Percentiles rank a stretch among this genome's conserved stretches.
phyloP scores from a whole-genome alignment of 2,329 filamentous ascomycete species.

The Neobulgaria alba region DNA sequence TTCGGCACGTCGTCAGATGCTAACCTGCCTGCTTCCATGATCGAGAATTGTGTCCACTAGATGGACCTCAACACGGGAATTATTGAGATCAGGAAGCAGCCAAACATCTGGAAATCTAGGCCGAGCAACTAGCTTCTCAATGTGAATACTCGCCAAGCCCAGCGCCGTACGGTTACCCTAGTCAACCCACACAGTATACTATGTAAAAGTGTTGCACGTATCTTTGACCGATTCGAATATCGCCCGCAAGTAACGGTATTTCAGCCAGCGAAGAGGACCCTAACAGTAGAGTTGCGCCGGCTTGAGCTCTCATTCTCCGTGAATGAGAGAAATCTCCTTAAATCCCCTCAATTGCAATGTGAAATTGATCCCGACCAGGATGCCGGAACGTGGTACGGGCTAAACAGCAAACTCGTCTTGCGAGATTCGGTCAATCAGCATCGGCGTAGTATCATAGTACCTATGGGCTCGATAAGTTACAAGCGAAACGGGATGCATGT shows the following conservation, averaged over 20 bases:
- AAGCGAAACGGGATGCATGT: slow-evolving; percentile 34
- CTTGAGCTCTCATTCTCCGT: slow-evolving; percentile 47
- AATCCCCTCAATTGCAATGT: slow-evolving; percentile 40
- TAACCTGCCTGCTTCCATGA: slow-evolving; percentile 43
- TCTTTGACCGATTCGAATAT: slow-evolving; percentile 44
- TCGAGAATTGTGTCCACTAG: slow-evolving; percentile 49
- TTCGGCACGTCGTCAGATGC: slow-evolving; percentile 26
- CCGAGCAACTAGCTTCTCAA: slow-evolving; percentile 34
- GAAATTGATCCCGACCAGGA: slow-evolving; percentile 51
- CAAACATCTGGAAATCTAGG: slow-evolving; percentile 33
- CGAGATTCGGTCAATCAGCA: slow-evolving; percentile 28
- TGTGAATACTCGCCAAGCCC: slow-evolving; percentile 21
- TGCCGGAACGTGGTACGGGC: slow-evolving; percentile 50
- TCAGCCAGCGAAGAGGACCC: slow-evolving; percentile 30
- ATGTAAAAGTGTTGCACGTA: slow-evolving; percentile 31
- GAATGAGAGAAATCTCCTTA: slow-evolving; percentile 34
- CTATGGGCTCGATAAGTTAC: slow-evolving; percentile 34
- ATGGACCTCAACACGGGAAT: slow-evolving; percentile 37
- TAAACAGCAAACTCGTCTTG: slow-evolving; percentile 49
- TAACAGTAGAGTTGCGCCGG: slow-evolving; percentile 42
- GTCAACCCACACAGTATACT: slow-evolving; percentile 41
- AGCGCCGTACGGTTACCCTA: slow-evolving; percentile 26
- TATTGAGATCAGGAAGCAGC: slow-evolving; percentile 43
- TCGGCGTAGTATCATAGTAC: slow-evolving; percentile 44
- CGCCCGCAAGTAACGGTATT: slow-evolving; percentile 36